Evolutionary conservation across 176 grass and related monocot species (phyloP), one percentile per base, ranked within the genome.

Genomic region (Pontederia crassipes): DNA sequence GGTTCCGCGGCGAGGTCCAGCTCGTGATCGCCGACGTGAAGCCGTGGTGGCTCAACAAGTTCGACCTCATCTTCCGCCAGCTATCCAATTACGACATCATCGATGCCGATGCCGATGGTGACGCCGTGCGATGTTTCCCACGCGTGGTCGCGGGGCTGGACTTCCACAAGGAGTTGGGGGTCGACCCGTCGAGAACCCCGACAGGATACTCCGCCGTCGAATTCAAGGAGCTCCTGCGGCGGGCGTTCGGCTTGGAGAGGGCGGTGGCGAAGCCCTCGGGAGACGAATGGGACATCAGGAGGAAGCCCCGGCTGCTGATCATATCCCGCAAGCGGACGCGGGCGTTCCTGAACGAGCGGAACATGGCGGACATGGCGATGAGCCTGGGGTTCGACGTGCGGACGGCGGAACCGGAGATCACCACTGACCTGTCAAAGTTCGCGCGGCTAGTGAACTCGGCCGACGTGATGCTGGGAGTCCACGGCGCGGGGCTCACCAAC

Each of bases 401-500:
- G 11, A 80, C 87, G 74, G 87, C 87, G 0, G 84, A 92, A 65
- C 81, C 93, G 9, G 86, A 87, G 2, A 72, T 82, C 57, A 85
- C 80, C 59, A 83, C 83, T 1, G 88, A 98, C n/a, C 78, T 92
- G 7, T 81, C 83, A 0, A 74, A 78, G 45, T 92, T 98, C 51
- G 93, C 93, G 0, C 17, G 11, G 29, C 69, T 90, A 55, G 87
- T 98, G 71, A 98, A 98, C 71, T 70, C 52, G 2, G 87, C 40
- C 3, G 93, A 98, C 75, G 87, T 52, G 64, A 74, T 98, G 45
- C 9, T 98, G 16, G 93, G 93, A 2, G 93, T 92, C 56, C 93
- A 98, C 60, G 93, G 93, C 13, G 93, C 93, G 0, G 93, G 93
- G 8, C 79, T 98, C 1, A 92, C 93, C 3, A 98, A 98, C 84